These are phyloP conservation scores for Turnera subulata DNA, from an alignment of 345 rosid genomes.

Conservation along the genomic window DNA sequence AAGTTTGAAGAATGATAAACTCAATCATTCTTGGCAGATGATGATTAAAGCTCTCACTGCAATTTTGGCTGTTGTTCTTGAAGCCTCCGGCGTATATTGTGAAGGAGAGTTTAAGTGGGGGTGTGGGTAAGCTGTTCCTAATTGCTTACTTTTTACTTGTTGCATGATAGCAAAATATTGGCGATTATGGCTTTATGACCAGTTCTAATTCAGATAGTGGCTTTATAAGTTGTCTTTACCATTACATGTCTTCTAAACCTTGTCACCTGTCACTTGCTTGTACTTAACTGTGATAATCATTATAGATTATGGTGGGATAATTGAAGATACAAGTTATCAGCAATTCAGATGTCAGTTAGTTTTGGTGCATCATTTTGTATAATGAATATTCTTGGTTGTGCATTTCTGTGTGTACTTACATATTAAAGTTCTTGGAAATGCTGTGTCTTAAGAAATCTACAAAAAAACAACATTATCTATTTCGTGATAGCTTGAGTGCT, in stretches of 20 bases:
- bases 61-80: constrained; percentile 79
- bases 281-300: neutral
- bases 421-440: no score
- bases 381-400: no score
- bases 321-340: neutral
- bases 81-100: constrained; percentile 84
- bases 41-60: constrained; percentile 79
- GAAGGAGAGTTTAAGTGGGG: constrained; percentile 91
- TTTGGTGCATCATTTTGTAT: neutral
- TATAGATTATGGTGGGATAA: neutral
- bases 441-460: constrained; percentile 2
- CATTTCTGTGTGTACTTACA: neutral
- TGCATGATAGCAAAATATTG: neutral
- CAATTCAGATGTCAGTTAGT: neutral
- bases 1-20: constrained; percentile 9
- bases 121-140: constrained; percentile 74
- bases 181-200: neutral
- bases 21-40: constrained; percentile 60
- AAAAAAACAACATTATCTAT: neutral
- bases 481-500: constrained; percentile 4
- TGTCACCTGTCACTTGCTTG: neutral
- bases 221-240: no score
- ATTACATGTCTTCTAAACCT: no score
- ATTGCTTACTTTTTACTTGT: neutral
- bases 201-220: neutral